A percentile compares a stretch with the other conserved stretches of the same genome.
Evolutionary conservation across 805 yeast species (phyloP).

Genomic region (Hanseniaspora hatyaiensis): DNA sequence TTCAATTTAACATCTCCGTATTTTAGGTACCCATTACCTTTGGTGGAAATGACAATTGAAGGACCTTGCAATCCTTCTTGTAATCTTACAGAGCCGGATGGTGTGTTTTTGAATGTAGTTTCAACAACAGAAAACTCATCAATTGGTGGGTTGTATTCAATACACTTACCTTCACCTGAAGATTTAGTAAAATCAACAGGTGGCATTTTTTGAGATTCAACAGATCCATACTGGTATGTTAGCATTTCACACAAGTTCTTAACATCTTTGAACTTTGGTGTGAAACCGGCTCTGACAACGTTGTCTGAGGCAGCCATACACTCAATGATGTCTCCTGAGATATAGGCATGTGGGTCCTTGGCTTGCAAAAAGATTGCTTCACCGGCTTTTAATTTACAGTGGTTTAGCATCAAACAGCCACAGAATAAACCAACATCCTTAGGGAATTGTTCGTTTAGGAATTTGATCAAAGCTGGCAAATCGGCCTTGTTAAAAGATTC

Average conservation of each 20-base stretch:
- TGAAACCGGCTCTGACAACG: constrained; percentile 96
- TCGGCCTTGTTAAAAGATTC: constrained; percentile 40
- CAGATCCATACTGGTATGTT: constrained; percentile 79
- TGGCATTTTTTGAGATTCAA: constrained; percentile 85
- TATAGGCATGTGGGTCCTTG: constrained; percentile 96
- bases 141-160: constrained; percentile 87
- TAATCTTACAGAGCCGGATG: constrained; percentile 39
- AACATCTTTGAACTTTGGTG: constrained; percentile 98
- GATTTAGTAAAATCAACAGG: constrained; percentile 41
- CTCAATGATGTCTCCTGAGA: constrained; percentile 92
- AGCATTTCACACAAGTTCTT: constrained; percentile 77
- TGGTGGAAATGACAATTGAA: constrained; percentile 70
- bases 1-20: constrained; percentile 33
- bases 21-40: constrained; percentile 59
- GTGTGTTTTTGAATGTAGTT: constrained; percentile 44
- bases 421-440: constrained; percentile 90
- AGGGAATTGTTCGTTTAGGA: constrained; percentile 82
- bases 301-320: constrained; percentile 99
- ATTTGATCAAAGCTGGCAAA: constrained; percentile 60
- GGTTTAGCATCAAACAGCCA: constrained; percentile 86
- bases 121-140: constrained; percentile 92
- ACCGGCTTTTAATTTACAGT: constrained; percentile 69
- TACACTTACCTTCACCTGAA: constrained; percentile 53
- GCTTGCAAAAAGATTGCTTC: constrained; percentile 96
- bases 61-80: constrained; percentile 70